Conservation (phyloP, 495 filamentous ascomycete species). For the Lentithecium fluviatile region DNA sequence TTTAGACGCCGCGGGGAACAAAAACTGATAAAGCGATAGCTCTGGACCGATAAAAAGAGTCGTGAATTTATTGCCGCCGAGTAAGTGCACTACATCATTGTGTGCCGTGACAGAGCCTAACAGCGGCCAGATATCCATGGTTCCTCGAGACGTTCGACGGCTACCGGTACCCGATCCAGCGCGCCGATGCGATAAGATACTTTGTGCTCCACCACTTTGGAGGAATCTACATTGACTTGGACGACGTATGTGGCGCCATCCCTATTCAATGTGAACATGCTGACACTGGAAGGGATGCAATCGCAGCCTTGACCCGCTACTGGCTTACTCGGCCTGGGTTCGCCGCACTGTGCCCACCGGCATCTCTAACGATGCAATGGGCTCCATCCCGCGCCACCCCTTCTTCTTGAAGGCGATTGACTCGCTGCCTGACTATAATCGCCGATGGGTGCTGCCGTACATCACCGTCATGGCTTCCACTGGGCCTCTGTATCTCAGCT, state of each 20-base stretch:
- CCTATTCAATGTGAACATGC: not conserved
- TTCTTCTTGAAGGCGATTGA: slow-evolving; percentile 78
- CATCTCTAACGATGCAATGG: slow-evolving; percentile 89
- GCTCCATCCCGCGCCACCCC: slow-evolving; percentile 72
- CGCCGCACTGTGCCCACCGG: slow-evolving; percentile 78
- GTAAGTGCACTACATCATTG: slow-evolving; percentile 16
- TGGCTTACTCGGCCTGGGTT: slow-evolving; percentile 79
- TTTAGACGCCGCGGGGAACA: slow-evolving; percentile 9
- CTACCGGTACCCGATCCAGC: slow-evolving; percentile 79
- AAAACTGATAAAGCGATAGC: slow-evolving; percentile 44
- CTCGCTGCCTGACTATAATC: slow-evolving; percentile 66
- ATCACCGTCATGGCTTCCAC: slow-evolving; percentile 88
- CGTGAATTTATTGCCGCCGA: slow-evolving; percentile 67
- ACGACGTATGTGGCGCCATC: slow-evolving; percentile 61
- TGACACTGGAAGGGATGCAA: slow-evolving; percentile 65
- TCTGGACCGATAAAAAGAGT: slow-evolving; percentile 82
- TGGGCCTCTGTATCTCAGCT: slow-evolving; percentile 78
- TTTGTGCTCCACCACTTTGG: slow-evolving; percentile 82
- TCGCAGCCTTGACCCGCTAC: slow-evolving; percentile 73
- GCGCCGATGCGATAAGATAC: slow-evolving; percentile 84
- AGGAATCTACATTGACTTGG: slow-evolving; percentile 85
- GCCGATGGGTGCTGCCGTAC: slow-evolving; percentile 77
- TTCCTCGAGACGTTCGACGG: slow-evolving; percentile 80
- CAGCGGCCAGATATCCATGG: slow-evolving; percentile 66
- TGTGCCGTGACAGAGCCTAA: slow-evolving; percentile 4